These are phyloP conservation scores for Neofusicoccum kwambonambiense DNA, from an alignment of 2,329 filamentous ascomycete genomes.

Conservation along the genomic window DNA sequence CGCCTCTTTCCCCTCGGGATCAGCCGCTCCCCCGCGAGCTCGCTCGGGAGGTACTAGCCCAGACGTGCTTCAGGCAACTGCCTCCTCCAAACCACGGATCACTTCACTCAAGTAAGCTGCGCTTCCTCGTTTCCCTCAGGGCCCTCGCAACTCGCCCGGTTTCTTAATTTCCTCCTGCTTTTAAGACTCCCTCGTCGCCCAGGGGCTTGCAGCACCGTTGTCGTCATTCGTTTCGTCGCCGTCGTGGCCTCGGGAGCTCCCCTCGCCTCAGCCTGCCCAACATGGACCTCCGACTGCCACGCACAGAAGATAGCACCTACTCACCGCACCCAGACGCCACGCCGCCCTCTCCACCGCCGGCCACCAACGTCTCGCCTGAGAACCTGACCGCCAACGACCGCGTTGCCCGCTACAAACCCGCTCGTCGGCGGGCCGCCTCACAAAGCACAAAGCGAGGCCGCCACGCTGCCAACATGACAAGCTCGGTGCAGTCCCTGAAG, in stretches of 20 bases:
- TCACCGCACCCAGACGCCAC: constrained; percentile 10
- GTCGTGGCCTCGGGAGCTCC: constrained; percentile 15
- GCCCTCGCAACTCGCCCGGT: neutral
- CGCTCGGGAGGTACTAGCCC: constrained; percentile 6
- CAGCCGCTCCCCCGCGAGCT: constrained; percentile 16
- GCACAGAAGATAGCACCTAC: constrained; percentile 14
- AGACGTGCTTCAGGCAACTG: constrained; percentile 12
- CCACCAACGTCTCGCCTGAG: neutral
- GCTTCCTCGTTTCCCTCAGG: constrained; percentile 1
- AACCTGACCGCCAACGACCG: constrained; percentile 9
- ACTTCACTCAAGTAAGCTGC: constrained; percentile 14
- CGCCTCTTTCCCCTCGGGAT: constrained; percentile 5
- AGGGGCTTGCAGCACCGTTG: constrained; percentile 11
- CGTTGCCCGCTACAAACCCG: constrained; percentile 5
- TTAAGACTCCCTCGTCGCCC: neutral
- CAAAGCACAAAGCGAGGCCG: constrained; percentile 1
- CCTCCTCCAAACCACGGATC: neutral
- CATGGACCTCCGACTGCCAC: constrained; percentile 14
- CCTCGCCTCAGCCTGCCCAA: constrained; percentile 8
- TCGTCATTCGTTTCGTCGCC: constrained; percentile 6
- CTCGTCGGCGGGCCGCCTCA: neutral
- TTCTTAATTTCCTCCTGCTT: constrained; percentile 12
- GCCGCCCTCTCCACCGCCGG: constrained; percentile 6
- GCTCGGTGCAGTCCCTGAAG: neutral
- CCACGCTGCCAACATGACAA: neutral